phyloP scores from a whole-genome alignment of 306 rosid species.

The Carpinus viminea region DNA sequence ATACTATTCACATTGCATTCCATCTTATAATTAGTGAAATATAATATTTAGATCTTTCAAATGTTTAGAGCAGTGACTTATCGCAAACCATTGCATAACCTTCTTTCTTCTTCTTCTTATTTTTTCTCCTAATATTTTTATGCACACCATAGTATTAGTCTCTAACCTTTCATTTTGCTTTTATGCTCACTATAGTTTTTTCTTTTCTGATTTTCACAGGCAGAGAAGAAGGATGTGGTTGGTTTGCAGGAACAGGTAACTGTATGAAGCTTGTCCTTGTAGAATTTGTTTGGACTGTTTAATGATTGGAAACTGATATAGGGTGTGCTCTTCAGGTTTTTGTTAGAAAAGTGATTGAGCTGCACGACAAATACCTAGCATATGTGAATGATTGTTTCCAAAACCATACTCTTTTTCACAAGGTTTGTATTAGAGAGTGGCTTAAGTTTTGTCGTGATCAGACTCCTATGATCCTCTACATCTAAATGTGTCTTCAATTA shows the following conservation, averaged over 20 bases:
- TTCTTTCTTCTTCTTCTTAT: background rate
- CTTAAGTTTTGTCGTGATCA: conserved; percentile 14
- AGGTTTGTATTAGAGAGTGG: conserved; percentile 33
- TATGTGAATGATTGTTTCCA: conserved; percentile 82
- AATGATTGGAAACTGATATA: conserved; percentile 30
- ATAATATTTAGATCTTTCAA: background rate
- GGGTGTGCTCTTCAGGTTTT: conserved; percentile 48
- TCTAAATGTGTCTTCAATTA: conserved; percentile 32
- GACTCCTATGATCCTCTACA: conserved; percentile 1
- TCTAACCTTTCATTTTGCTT: conserved; percentile 22
- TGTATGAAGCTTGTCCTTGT: background rate
- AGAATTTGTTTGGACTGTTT: conserved; percentile 2
- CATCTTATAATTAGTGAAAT: background rate
- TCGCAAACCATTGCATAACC: background rate
- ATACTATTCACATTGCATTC: background rate
- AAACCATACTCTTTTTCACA: conserved; percentile 69
- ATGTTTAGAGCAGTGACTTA: background rate
- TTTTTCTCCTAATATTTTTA: conserved; percentile 16
- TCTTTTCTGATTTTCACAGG: conserved; percentile 48
- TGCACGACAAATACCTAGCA: conserved; percentile 57
- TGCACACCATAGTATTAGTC: background rate
- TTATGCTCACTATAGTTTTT: conserved; percentile 28
- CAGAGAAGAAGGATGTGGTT: conserved; percentile 74
- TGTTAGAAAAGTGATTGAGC: conserved; percentile 56
- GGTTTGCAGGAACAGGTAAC: conserved; percentile 64